These are phyloP conservation scores for Adansonia madagascariensis DNA, from an alignment of 441 rosid genomes.

Conservation along the genomic window DNA sequence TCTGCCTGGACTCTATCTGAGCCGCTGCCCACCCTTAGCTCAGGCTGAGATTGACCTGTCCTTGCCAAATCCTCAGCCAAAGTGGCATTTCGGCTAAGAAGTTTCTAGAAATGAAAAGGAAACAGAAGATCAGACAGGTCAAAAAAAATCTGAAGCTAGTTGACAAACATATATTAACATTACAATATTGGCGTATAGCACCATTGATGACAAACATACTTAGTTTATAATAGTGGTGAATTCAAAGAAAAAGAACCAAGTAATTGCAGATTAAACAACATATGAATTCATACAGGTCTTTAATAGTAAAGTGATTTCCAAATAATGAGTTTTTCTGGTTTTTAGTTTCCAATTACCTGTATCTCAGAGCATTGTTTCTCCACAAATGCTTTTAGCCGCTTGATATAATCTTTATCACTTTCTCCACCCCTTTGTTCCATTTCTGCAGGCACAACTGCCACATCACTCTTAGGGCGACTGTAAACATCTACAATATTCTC, in stretches of 20 bases:
- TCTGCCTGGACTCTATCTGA: conserved; percentile 74
- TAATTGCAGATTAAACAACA: conserved; percentile 12
- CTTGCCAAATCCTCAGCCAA: conserved; percentile 88
- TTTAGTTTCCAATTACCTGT: conserved; percentile 48
- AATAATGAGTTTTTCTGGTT: not conserved
- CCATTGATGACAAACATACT: not conserved
- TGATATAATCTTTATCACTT: conserved; percentile 61
- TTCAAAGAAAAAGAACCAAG: not conserved
- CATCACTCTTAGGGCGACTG: conserved; percentile 66
- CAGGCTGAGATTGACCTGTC: conserved; percentile 62
- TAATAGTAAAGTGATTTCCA: conserved; percentile 13
- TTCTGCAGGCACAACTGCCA: conserved; percentile 74
- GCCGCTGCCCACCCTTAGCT: conserved; percentile 55
- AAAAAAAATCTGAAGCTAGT: not conserved
- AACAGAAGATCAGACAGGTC: conserved; percentile 22
- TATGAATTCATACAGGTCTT: not conserved
- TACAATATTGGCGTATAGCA: not conserved
- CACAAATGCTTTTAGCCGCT: conserved; percentile 61
- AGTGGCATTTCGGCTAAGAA: conserved; percentile 81
- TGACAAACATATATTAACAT: not conserved
- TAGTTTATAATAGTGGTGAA: not conserved
- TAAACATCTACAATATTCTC: conserved; percentile 61
- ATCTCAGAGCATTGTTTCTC: conserved; percentile 77
- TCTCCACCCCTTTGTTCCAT: conserved; percentile 69
- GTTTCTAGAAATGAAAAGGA: conserved; percentile 48